Conservation (phyloP, 1,139 yeast genomes). For the Hyphopichia fennica region DNA sequence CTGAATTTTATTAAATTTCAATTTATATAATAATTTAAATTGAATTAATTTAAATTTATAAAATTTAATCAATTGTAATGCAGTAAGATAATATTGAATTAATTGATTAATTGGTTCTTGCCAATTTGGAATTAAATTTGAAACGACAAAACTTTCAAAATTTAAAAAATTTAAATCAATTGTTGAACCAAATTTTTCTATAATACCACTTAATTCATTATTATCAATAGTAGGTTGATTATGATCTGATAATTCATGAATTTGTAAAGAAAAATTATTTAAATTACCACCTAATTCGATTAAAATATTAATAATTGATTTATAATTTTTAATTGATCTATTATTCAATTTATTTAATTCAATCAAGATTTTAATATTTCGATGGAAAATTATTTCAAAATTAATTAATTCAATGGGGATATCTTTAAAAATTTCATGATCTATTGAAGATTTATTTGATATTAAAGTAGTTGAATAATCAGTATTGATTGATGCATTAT, state of each 20-base stretch:
- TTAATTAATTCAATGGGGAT: conserved; percentile 35
- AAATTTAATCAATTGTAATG: conserved; percentile 41
- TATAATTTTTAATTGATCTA: conserved; percentile 31
- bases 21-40: conserved; percentile 40
- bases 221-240: conserved; percentile 16
- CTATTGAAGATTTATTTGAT: neutral
- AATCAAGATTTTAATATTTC: conserved; percentile 30
- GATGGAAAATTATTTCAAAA: conserved; percentile 37
- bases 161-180: conserved; percentile 43
- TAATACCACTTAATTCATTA: conserved; percentile 29
- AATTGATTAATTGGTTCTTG: conserved; percentile 48
- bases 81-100: conserved; percentile 38
- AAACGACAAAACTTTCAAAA: conserved; percentile 38
- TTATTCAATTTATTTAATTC: conserved; percentile 37
- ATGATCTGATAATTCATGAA: conserved; percentile 28
- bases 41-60: conserved; percentile 49
- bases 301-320: conserved; percentile 27
- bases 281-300: conserved; percentile 50
- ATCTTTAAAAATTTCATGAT: conserved; percentile 16
- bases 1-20: conserved; percentile 41
- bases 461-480: neutral
- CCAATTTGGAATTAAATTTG: conserved; percentile 43
- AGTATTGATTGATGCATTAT: neutral
- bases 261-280: conserved; percentile 47
- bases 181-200: conserved; percentile 49